A percentile compares a stretch with the other conserved stretches of the same genome.
Conservation (phyloP, 345 rosid genomes). For the Eutrema heterophyllum region DNA sequence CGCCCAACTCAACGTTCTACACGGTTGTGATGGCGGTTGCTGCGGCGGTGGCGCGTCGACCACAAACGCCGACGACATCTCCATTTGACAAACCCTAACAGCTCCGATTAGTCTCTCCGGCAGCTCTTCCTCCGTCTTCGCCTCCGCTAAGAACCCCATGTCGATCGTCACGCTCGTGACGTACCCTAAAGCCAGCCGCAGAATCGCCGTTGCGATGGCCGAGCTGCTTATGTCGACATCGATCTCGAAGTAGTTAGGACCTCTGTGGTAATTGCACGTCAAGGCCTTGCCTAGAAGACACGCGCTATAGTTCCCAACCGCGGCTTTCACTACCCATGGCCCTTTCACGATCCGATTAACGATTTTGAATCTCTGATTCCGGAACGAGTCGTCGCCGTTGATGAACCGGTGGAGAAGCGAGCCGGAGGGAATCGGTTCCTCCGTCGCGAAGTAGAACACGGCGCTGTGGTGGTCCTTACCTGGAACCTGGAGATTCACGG, state of each 20-base stretch:
- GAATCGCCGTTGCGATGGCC: constrained; percentile 62
- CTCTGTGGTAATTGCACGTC: constrained; percentile 76
- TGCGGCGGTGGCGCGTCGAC: constrained; percentile 34
- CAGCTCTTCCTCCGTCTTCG: constrained; percentile 70
- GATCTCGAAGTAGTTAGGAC: constrained; percentile 74
- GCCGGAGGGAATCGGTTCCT: constrained; percentile 58
- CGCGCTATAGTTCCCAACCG: constrained; percentile 80
- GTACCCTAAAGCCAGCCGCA: constrained; percentile 70
- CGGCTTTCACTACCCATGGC: constrained; percentile 76
- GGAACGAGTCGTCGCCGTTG: constrained; percentile 64
- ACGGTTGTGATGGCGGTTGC: constrained; percentile 6
- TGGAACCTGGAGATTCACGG: constrained; percentile 83
- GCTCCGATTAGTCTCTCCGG: constrained; percentile 86
- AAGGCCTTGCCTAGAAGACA: constrained; percentile 80
- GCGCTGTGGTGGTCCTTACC: constrained; percentile 85
- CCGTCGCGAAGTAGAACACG: constrained; percentile 78
- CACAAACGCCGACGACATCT: constrained; percentile 65
- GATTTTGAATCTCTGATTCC: constrained; percentile 87
- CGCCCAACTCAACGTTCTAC: constrained; percentile 38
- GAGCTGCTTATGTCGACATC: constrained; percentile 85
- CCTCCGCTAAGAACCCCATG: constrained; percentile 87
- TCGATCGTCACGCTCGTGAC: constrained; percentile 77
- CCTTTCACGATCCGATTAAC: constrained; percentile 90
- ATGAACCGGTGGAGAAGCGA: constrained; percentile 69
- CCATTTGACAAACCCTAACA: constrained; percentile 86